Evolutionary conservation across 164 flowering plant genomes (phyloP).

Genomic region (Vitis rotundifolia): DNA sequence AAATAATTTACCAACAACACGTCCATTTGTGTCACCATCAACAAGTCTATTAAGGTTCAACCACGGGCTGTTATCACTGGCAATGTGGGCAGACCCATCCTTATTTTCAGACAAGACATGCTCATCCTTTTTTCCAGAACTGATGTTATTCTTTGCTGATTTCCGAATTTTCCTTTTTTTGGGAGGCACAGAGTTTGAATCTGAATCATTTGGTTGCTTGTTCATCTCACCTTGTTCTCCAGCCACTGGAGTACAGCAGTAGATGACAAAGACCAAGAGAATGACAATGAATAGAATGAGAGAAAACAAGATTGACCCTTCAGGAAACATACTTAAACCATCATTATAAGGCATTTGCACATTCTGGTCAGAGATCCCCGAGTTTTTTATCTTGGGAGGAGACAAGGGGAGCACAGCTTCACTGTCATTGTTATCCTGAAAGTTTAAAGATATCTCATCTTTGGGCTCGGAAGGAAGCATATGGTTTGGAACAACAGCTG

Average conservation of each 20-base stretch:
- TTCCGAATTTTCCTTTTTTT: constrained; percentile 35
- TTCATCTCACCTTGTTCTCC: constrained; percentile 7
- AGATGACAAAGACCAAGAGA: constrained; percentile 9
- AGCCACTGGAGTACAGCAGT: background rate
- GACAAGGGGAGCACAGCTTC: constrained; percentile 3
- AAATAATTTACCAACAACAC: constrained; percentile 62
- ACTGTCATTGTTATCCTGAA: background rate
- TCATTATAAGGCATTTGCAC: constrained; percentile 2
- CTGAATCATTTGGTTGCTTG: constrained; percentile 5
- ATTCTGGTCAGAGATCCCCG: constrained; percentile 3
- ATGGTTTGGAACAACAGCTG: constrained; percentile 11
- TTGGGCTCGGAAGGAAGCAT: constrained; percentile 6
- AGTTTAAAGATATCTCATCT: constrained; percentile 1
- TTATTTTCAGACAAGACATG: constrained; percentile 14
- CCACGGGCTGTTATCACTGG: constrained; percentile 12
- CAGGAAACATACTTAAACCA: constrained; percentile 3
- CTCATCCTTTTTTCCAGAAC: constrained; percentile 14
- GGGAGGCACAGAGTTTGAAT: constrained; percentile 16
- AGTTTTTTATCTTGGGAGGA: background rate
- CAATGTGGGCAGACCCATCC: constrained; percentile 7
- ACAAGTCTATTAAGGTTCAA: constrained; percentile 22
- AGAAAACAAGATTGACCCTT: constrained; percentile 4
- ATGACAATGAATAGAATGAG: constrained; percentile 12
- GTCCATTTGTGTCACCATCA: constrained; percentile 39
- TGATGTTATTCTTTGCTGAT: constrained; percentile 22